A percentile compares a stretch with the other conserved stretches of the same genome.
These are phyloP conservation scores for Argentina anserina DNA, from an alignment of 306 rosid genomes.

Conservation along the genomic window DNA sequence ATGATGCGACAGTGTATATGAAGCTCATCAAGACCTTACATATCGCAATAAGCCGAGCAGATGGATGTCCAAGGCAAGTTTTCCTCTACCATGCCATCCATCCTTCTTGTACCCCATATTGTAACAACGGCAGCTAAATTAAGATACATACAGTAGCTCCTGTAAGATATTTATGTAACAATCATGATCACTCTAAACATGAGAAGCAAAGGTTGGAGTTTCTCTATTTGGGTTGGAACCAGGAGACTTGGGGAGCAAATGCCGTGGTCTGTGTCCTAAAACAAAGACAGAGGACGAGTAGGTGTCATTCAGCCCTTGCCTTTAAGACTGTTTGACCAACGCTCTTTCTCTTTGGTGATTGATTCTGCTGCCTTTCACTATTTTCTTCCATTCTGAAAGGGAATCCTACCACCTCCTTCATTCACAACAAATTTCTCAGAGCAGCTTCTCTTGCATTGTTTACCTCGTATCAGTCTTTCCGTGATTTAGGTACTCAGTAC, in stretches of 20 bases:
- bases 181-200: neutral
- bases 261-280: slow-evolving; percentile 25
- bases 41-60: neutral
- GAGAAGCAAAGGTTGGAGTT: neutral
- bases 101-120: neutral
- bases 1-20: neutral
- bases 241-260: slow-evolving; percentile 23
- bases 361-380: slow-evolving; percentile 31
- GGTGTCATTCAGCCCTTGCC: neutral
- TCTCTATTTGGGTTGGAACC: neutral
- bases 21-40: neutral
- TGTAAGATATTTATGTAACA: neutral
- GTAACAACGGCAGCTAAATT: neutral
- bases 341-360: neutral
- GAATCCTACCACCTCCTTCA: neutral
- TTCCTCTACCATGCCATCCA: neutral
- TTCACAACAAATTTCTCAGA: neutral
- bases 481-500: slow-evolving; percentile 4
- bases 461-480: neutral
- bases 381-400: neutral
- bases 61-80: neutral
- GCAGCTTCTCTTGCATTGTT: neutral
- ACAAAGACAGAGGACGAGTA: slow-evolving; percentile 19
- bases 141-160: neutral
- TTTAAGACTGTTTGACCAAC: slow-evolving; percentile 23